A percentile compares a stretch with the other conserved stretches of the same genome.
These are phyloP conservation scores for Xylaria flabelliformis DNA, from an alignment of 495 filamentous ascomycete genomes.

Conservation along the genomic window DNA sequence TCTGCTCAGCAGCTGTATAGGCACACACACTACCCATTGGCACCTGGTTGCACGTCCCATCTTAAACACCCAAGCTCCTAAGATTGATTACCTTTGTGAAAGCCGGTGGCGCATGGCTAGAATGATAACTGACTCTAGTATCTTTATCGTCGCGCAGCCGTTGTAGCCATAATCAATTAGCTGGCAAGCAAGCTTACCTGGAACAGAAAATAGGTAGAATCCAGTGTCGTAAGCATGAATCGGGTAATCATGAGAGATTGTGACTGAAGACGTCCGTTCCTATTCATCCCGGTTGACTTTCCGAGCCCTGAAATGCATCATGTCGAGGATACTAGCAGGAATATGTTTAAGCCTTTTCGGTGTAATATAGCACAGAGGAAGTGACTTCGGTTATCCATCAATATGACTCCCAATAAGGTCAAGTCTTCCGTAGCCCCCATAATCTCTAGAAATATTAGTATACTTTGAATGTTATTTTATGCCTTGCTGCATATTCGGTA, in stretches of 20 bases:
- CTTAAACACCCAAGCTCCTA: background rate
- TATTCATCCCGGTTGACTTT: background rate
- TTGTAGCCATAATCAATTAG: background rate
- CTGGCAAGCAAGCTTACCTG: background rate
- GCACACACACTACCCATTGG: too few relatives aligned
- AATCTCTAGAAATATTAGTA: too few relatives aligned
- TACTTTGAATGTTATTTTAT: too few relatives aligned
- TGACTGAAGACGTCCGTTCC: background rate
- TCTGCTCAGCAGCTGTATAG: too few relatives aligned
- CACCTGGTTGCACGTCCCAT: background rate
- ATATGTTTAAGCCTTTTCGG: background rate
- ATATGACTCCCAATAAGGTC: background rate
- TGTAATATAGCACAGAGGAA: background rate
- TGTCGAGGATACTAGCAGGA: background rate
- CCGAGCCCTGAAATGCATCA: background rate
- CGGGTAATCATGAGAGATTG: background rate
- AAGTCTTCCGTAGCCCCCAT: background rate
- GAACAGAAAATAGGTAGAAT: background rate
- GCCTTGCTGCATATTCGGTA: too few relatives aligned
- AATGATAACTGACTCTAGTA: background rate
- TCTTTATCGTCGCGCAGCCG: background rate
- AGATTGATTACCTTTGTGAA: background rate
- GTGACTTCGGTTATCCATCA: background rate
- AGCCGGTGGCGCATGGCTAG: background rate
- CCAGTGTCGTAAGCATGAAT: background rate